These are phyloP conservation scores for Arthrinium puccinioides DNA, from an alignment of 2,329 filamentous ascomycete species.

Conservation along the genomic window DNA sequence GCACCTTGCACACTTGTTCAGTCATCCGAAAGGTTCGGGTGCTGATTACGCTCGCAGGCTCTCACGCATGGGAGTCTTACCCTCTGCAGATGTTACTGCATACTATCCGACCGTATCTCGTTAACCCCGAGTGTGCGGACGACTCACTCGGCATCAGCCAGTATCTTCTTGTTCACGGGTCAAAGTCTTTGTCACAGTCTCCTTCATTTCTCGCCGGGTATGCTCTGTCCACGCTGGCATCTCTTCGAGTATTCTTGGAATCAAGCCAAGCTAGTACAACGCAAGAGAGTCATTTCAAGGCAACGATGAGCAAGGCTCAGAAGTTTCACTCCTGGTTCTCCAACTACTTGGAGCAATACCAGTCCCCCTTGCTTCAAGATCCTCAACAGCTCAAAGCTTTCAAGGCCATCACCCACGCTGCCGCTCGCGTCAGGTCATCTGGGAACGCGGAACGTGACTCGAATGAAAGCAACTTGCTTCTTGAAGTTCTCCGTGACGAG, in stretches of 20 bases:
- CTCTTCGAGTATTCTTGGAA: conserved; percentile 67
- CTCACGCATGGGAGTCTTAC: conserved; percentile 68
- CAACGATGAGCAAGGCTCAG: conserved; percentile 68
- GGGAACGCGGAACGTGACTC: conserved; percentile 64
- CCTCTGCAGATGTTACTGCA: conserved; percentile 86
- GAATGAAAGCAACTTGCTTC: conserved; percentile 70
- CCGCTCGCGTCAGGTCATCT: conserved; percentile 57
- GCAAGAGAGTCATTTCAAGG: conserved; percentile 74
- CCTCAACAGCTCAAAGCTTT: conserved; percentile 49
- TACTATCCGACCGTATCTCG: conserved; percentile 69
- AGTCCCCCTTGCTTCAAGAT: conserved; percentile 43
- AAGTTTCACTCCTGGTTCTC: conserved; percentile 75
- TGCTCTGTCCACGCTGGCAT: conserved; percentile 70
- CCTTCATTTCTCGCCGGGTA: conserved; percentile 78
- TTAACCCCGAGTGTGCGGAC: conserved; percentile 80
- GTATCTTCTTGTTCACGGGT: conserved; percentile 69
- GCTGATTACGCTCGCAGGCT: conserved; percentile 69
- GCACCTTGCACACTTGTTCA: conserved; percentile 78
- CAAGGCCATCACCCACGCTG: conserved; percentile 59
- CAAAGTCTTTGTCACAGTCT: conserved; percentile 52
- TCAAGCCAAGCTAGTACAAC: conserved; percentile 72
- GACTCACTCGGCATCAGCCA: conserved; percentile 82
- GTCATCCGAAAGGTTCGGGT: conserved; percentile 81
- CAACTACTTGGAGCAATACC: conserved; percentile 58
- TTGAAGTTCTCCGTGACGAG: conserved; percentile 74